Conservation (phyloP, 2,329 filamentous ascomycete species). For the Trichophaea hybrida region DNA sequence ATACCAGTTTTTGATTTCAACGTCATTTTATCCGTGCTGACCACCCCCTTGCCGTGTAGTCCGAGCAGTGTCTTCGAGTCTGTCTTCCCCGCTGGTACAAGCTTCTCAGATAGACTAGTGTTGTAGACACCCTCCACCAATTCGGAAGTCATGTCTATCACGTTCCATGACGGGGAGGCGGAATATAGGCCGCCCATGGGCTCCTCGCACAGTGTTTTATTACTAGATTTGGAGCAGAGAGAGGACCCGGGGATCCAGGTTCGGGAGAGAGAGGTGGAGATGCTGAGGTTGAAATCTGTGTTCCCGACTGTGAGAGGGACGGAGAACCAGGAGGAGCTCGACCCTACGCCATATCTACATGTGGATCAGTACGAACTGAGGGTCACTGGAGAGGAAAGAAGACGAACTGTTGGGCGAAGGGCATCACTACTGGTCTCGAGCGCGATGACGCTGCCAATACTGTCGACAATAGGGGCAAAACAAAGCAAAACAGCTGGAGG, state of each 20-base stretch:
- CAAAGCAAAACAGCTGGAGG: neutral
- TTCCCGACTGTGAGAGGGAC: slow-evolving; percentile 10
- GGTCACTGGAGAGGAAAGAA: neutral
- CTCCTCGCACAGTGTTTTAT: slow-evolving; percentile 6
- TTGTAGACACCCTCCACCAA: slow-evolving; percentile 11
- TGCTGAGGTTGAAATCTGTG: slow-evolving; percentile 12
- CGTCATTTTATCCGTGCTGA: slow-evolving; percentile 8
- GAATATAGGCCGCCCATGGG: slow-evolving; percentile 3
- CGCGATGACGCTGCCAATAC: slow-evolving; percentile 1
- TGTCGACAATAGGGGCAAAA: neutral
- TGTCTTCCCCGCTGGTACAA: slow-evolving; percentile 1
- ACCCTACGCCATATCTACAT: slow-evolving; percentile 9
- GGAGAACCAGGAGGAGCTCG: slow-evolving; percentile 7
- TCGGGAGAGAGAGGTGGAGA: slow-evolving; percentile 11
- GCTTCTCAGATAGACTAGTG: neutral
- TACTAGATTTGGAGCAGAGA: slow-evolving; percentile 3
- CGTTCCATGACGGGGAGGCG: neutral
- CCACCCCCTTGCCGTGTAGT: slow-evolving; percentile 9
- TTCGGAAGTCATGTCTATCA: slow-evolving; percentile 4
- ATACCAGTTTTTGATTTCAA: slow-evolving; percentile 8
- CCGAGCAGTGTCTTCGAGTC: slow-evolving; percentile 8
- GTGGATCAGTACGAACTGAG: neutral
- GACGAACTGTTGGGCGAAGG: slow-evolving; percentile 11
- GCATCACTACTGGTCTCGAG: slow-evolving; percentile 15
- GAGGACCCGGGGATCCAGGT: slow-evolving; percentile 13